These are phyloP conservation scores for Phlyctochytrium planicorne DNA, from an alignment of 192 early-diverging fungal species.

Conservation along the genomic window DNA sequence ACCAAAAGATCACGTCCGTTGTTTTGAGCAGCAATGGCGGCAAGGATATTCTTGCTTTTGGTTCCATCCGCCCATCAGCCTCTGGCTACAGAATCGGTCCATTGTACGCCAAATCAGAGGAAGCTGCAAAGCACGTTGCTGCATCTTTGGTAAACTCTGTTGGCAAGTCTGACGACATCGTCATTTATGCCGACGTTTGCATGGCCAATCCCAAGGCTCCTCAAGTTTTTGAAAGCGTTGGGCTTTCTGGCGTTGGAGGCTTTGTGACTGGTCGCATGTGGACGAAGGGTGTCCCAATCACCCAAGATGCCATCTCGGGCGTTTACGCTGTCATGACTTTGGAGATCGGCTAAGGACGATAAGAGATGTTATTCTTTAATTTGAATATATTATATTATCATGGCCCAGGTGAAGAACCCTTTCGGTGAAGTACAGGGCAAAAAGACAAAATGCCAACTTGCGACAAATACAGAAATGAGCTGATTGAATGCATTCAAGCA, in stretches of 20 bases:
- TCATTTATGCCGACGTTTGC: conserved; percentile 3
- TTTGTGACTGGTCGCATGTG: conserved; percentile 10
- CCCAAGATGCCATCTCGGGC: neutral
- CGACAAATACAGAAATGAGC: conserved; percentile 19
- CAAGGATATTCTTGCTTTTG: neutral
- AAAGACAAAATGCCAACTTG: conserved; percentile 42
- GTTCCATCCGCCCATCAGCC: neutral
- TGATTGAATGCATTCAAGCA: conserved; percentile 25
- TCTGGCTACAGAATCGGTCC: neutral
- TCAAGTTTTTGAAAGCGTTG: neutral
- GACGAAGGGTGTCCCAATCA: neutral
- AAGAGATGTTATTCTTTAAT: too few species aligned
- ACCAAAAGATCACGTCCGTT: neutral
- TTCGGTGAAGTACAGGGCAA: too few species aligned
- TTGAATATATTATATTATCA: too few species aligned
- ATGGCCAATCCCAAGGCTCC: neutral
- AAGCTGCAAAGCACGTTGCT: neutral
- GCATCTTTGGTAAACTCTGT: neutral
- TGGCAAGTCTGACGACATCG: neutral
- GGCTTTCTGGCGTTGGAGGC: conserved; percentile 3
- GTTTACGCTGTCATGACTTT: conserved; percentile 4
- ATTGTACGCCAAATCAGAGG: neutral
- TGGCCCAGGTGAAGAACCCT: too few species aligned
- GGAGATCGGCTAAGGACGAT: conserved; percentile 5
- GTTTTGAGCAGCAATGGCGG: neutral